Evolutionary conservation across 306 rosid genomes (phyloP).

Genomic region (cucumber (Cucumis sativus)): Cucumber_9930_V3 NC_026657.2:13833001-13833500

Average conservation of each 20-base stretch:
- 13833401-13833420: constrained; percentile 26
- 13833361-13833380: constrained; percentile 24
- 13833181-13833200: constrained; percentile 45
- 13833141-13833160: constrained; percentile 52
- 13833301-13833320: constrained; percentile 20
- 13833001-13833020: constrained; percentile 14
- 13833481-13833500: constrained; percentile 37
- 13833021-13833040: constrained; percentile 15
- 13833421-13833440: constrained; percentile 43
- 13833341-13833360: constrained; percentile 9
- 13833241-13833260: constrained; percentile 48
- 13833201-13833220: constrained; percentile 56
- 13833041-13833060: constrained; percentile 46
- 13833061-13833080: constrained; percentile 63
- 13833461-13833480: constrained; percentile 53
- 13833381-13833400: constrained; percentile 18
- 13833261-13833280: constrained; percentile 40
- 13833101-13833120: constrained; percentile 46
- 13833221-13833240: constrained; percentile 48
- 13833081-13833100: constrained; percentile 35
- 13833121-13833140: constrained; percentile 44
- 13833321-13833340: constrained; percentile 17
- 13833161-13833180: constrained; percentile 38
- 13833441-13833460: constrained; percentile 47
- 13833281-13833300: constrained; percentile 29